Base-by-base conservation (phyloP, 176 grass and related monocot species). In the Zoysia japonica region DNA sequence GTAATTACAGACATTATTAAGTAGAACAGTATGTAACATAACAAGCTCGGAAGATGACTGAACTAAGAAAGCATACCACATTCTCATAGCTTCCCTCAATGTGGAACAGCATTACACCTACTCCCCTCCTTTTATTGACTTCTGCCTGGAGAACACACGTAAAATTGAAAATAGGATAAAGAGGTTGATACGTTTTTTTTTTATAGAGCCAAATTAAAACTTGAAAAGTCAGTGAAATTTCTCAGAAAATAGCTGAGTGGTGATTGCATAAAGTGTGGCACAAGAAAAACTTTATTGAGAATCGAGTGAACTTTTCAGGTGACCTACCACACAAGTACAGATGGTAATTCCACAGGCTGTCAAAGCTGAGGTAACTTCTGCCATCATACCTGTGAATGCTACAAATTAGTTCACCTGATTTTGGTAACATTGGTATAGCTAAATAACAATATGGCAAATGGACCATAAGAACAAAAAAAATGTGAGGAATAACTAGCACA, bases 311-410 rank as follows among this genome's bases (percentile, higher is more conserved):
- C 35, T 53, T 51, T 60, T 60, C 13, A 61, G 54, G 85, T 70
- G 74, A 80, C 88, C 11, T 89, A 99, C 96, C 90, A 84, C 92
- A 75, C 92, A 99, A 77, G 90, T 95, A 67, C 90, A 91, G 79
- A 99, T 88, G 61, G 74, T 87, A 75, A 99, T 93, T 76, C 96
- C 90, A 37, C 82, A 88, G 70, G 90, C 96, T 73, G 96, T 91
- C 65, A 99, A 81, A 44, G 92, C 88, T 5, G 92, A 89, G 44
- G 90, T 86, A 81, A 95, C 90, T 83, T 99, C 96, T 42, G 92
- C 88, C 90, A 99, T 87, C 88, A 95, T 99, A 62, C 92, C 96
- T 99, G 83, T 39, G 42, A 85, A 87, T 40, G n/a, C 17, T 35
- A 70, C 68, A 65, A 85, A 78, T 71, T 62, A 72, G 61, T 79